Percentiles rank a stretch among this genome's conserved stretches.
phyloP scores from a whole-genome alignment of 441 rosid genomes.

The Metrosideros polymorpha region DNA sequence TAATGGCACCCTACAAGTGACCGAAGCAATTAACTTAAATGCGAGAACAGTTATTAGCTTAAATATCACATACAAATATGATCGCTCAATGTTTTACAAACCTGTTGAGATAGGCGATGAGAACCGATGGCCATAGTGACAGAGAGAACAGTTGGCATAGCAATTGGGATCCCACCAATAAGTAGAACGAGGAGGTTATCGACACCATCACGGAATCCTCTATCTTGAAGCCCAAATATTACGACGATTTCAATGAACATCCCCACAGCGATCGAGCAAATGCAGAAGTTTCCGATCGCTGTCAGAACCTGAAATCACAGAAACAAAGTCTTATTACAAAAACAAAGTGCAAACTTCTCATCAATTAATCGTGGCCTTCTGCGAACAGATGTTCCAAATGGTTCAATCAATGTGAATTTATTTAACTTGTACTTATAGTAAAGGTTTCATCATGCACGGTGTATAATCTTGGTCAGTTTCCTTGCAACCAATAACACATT shows the following conservation, averaged over 20 bases:
- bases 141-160: background rate
- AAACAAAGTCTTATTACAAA: background rate
- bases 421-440: background rate
- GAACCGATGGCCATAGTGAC: background rate
- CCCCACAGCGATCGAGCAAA: slow-evolving; percentile 11
- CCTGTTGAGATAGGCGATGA: background rate
- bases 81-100: background rate
- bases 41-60: background rate
- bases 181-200: background rate
- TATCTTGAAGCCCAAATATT: background rate
- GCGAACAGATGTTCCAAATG: background rate
- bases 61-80: background rate
- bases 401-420: background rate
- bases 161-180: background rate
- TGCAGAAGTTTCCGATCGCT: slow-evolving; percentile 14
- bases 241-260: slow-evolving; percentile 3
- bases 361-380: background rate
- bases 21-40: background rate
- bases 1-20: background rate
- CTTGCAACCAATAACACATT: background rate
- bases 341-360: background rate
- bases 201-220: slow-evolving; percentile 6
- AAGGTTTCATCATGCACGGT: background rate
- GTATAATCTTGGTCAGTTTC: background rate
- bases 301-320: slow-evolving; percentile 3